phyloP scores from a whole-genome alignment of 129 eudicot species.

The Arctium lappa region DNA sequence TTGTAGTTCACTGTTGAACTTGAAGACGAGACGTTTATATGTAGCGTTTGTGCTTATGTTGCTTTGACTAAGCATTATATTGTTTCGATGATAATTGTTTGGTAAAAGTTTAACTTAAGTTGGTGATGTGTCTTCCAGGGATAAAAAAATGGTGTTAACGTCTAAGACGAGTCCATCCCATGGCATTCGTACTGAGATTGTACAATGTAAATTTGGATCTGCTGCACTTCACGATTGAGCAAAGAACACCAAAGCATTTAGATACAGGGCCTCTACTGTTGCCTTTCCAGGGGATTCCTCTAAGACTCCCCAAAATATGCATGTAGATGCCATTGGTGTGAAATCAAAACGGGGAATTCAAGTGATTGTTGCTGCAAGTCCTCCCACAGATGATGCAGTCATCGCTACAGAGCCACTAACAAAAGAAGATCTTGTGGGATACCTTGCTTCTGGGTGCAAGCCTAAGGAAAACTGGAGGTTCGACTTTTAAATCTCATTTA shows the following conservation, averaged over 20 bases:
- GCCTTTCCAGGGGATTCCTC: conserved; percentile 33
- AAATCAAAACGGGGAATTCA: conserved; percentile 39
- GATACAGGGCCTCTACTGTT: conserved; percentile 28
- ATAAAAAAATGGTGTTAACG: conserved; percentile 50
- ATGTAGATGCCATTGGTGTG: conserved; percentile 20
- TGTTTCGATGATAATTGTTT: not conserved
- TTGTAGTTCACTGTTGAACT: not conserved
- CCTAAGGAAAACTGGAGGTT: conserved; percentile 98
- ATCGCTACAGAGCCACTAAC: conserved; percentile 81
- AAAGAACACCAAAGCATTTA: conserved; percentile 30
- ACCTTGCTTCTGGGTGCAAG: conserved; percentile 98
- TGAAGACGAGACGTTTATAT: not conserved
- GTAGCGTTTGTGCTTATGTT: not conserved
- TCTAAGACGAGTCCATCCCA: conserved; percentile 54
- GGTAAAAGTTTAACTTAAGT: not conserved
- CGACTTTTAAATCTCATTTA: conserved; percentile 37
- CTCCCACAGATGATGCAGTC: conserved; percentile 87
- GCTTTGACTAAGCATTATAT: not conserved
- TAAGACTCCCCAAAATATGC: conserved; percentile 31
- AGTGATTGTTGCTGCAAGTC: conserved; percentile 85
- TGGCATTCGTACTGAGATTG: conserved; percentile 35
- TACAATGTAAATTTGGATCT: conserved; percentile 38
- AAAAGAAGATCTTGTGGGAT: conserved; percentile 81
- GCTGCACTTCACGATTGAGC: conserved; percentile 24
- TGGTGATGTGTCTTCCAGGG: conserved; percentile 26